Evolutionary conservation across 2,329 filamentous ascomycete species (phyloP).

Genomic region (Pseudogymnoascus verrucosus): DNA sequence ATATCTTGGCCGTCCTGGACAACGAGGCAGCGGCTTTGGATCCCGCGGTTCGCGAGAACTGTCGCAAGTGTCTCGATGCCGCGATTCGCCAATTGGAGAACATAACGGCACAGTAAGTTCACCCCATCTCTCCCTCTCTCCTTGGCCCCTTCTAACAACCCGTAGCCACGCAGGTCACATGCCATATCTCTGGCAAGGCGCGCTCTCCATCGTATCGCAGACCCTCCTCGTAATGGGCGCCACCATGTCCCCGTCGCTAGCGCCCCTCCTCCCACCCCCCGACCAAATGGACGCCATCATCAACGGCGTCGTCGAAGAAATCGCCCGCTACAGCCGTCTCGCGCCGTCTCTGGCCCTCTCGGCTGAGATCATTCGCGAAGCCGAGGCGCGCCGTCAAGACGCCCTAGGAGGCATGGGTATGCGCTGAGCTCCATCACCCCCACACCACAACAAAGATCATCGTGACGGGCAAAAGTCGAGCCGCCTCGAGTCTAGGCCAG

Average conservation of each 20-base stretch:
- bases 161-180: constrained; percentile 70
- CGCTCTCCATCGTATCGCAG: constrained; percentile 75
- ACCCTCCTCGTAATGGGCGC: constrained; percentile 77
- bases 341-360: constrained; percentile 68
- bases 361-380: constrained; percentile 75
- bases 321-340: constrained; percentile 65
- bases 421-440: constrained; percentile 4
- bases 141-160: constrained; percentile 15
- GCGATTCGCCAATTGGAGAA: constrained; percentile 73
- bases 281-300: constrained; percentile 68
- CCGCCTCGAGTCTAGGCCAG: not conserved
- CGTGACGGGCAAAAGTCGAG: not conserved
- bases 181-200: constrained; percentile 80
- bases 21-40: constrained; percentile 68
- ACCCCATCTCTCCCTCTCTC: not conserved
- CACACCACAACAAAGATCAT: not conserved
- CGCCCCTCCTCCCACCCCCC: constrained; percentile 46
- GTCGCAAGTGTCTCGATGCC: constrained; percentile 73
- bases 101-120: constrained; percentile 63
- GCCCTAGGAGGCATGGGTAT: constrained; percentile 41
- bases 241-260: constrained; percentile 67
- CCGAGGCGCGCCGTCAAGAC: constrained; percentile 61
- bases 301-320: constrained; percentile 66
- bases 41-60: constrained; percentile 65
- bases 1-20: constrained; percentile 71